These are phyloP conservation scores for Phialocephala sp. DNA, from an alignment of 2,329 filamentous ascomycete species.

Conservation along the genomic window DNA sequence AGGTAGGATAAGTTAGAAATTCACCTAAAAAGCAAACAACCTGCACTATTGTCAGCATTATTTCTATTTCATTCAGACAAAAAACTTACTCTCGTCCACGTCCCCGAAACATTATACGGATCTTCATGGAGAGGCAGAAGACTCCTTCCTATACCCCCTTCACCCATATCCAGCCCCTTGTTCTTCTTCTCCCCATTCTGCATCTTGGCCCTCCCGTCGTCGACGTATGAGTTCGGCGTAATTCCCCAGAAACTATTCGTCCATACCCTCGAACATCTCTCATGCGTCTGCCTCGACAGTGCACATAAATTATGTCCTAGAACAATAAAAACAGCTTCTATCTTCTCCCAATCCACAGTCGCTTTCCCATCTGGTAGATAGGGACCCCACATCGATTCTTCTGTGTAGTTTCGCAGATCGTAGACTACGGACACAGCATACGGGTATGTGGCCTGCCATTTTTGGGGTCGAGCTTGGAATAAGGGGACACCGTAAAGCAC, in stretches of 20 bases:
- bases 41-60: slow-evolving; percentile 36
- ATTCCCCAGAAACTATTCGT: slow-evolving; percentile 25
- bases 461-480: slow-evolving; percentile 38
- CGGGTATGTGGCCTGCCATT: slow-evolving; percentile 51
- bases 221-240: slow-evolving; percentile 10
- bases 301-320: slow-evolving; percentile 65
- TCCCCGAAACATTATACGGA: slow-evolving; percentile 73
- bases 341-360: slow-evolving; percentile 78
- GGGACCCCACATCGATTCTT: slow-evolving; percentile 70
- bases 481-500: slow-evolving; percentile 70
- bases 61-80: not conserved
- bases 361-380: slow-evolving; percentile 68
- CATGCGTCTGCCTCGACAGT: slow-evolving; percentile 43
- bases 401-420: slow-evolving; percentile 72
- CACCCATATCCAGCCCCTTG: not conserved
- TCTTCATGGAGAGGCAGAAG: slow-evolving; percentile 50
- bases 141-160: not conserved
- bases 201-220: slow-evolving; percentile 3
- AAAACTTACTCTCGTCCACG: slow-evolving; percentile 67
- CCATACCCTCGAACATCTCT: slow-evolving; percentile 20
- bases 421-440: slow-evolving; percentile 75
- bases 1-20: not conserved
- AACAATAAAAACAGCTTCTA: slow-evolving; percentile 76
- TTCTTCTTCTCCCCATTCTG: slow-evolving; percentile 3
- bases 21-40: slow-evolving; percentile 52